Conservation (phyloP, 129 eudicot species). For the Silybum marianum region DNA sequence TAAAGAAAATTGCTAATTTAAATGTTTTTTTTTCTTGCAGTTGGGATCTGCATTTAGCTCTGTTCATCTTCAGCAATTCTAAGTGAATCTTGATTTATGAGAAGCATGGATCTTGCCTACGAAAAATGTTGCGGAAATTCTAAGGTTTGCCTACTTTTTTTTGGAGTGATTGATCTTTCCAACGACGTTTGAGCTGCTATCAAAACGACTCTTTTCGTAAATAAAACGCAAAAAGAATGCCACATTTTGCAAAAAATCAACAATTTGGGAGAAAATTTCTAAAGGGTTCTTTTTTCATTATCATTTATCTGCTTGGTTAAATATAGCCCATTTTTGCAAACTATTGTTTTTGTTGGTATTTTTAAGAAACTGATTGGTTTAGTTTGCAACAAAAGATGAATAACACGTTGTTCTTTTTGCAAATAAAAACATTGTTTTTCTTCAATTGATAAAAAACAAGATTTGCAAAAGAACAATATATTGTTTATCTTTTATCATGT, state of each 20-base stretch:
- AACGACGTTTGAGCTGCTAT: constrained; percentile 9
- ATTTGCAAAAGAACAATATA: not conserved
- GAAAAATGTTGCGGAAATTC: constrained; percentile 46
- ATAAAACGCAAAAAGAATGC: constrained; percentile 11
- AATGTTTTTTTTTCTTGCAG: constrained; percentile 37
- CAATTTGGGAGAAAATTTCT: not conserved
- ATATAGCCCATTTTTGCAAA: constrained; percentile 13
- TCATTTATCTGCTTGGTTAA: not conserved
- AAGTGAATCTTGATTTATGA: constrained; percentile 22
- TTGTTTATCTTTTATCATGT: not conserved
- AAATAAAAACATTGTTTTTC: not conserved
- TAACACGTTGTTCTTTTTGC: not conserved
- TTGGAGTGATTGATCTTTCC: not conserved
- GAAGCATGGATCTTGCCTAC: constrained; percentile 59
- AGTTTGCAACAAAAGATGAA: not conserved
- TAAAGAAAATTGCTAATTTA: not conserved
- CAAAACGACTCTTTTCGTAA: not conserved
- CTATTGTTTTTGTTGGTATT: not conserved
- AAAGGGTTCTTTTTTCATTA: not conserved
- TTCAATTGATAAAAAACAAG: not conserved
- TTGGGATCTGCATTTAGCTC: constrained; percentile 42
- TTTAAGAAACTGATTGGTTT: not conserved
- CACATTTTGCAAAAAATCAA: not conserved
- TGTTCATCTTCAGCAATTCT: constrained; percentile 1
- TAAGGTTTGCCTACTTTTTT: constrained; percentile 43